Evolutionary conservation across 345 rosid genomes (phyloP), one percentile per base, ranked within the genome.

Genomic region (Psidium friedrichsthalianum): DNA sequence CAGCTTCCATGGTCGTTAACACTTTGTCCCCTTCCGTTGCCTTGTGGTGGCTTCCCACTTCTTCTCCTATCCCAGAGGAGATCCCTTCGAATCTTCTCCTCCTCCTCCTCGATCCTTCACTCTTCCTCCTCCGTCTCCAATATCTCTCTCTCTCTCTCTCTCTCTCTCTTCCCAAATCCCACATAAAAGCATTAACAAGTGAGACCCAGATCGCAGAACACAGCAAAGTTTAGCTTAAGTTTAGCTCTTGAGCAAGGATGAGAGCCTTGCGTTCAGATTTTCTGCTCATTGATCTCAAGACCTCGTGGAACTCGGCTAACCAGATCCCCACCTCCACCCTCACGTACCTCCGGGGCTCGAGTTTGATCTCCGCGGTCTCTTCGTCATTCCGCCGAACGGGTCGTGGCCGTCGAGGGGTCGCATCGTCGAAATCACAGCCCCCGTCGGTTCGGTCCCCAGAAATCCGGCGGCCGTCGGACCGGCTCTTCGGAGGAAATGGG

Each of bases 31-130:
- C 25, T 59, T 57, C 53, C 58, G 16, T 21, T 12, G 54, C n/a
- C 61, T 40, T 18, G 32, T 21, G 24, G 74, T 27, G 83, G 90
- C 92, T 84, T 82, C 94, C 97, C 92, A 88, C 93, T 56, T 84
- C 86, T 87, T 87, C 90, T 87, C 93, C 91, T 84, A 85, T 86
- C 81, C 51, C 83, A 86, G 56, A 58, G 95, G 92, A 91, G 96
- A 93, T 95, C 56, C 98, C 87, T 88, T 76, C 89, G 96, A 94
- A 97, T 97, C 98, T 94, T 93, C 96, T 86, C 84, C 84, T 85
- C 40, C 89, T 32, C 64, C 88, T 40, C 88, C 89, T 47, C 82
- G 53, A 52, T 87, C 83, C 83, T 55, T 82, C 81, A 86, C 87
- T 64, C 82, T 87, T 88, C 56, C 86, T 25, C 24, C 86, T 52